Conservation (phyloP, 2,329 filamentous ascomycete species). For the Xylaria sp. region DNA sequence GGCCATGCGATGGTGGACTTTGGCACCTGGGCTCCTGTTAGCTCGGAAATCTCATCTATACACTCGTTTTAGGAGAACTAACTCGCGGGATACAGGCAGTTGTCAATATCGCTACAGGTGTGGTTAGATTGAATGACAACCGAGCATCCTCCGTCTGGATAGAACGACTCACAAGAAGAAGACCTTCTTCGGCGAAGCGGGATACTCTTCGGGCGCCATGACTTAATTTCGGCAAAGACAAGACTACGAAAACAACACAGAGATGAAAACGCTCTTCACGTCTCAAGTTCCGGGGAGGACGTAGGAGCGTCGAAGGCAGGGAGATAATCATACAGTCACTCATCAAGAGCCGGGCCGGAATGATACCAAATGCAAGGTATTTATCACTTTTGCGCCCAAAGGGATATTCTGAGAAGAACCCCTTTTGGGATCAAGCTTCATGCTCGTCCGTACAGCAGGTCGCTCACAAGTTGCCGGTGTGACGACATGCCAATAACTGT, state of each 20-base stretch:
- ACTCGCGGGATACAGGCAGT: slow-evolving; percentile 34
- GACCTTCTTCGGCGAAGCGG: slow-evolving; percentile 27
- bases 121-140: not conserved
- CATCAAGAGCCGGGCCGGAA: not conserved
- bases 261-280: not conserved
- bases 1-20: slow-evolving; percentile 31
- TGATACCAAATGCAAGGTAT: slow-evolving; percentile 11
- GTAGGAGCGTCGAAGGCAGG: not conserved
- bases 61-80: not conserved
- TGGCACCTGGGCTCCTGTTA: slow-evolving; percentile 19
- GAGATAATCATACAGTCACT: not conserved
- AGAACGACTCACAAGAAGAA: slow-evolving; percentile 30
- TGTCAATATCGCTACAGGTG: slow-evolving; percentile 29
- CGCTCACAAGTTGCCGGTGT: slow-evolving; percentile 9
- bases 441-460: slow-evolving; percentile 3
- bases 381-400: slow-evolving; percentile 15
- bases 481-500: slow-evolving; percentile 5
- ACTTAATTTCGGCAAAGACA: not conserved
- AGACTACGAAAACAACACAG: not conserved
- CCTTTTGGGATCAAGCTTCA: slow-evolving; percentile 3
- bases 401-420: not conserved
- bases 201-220: slow-evolving; percentile 29
- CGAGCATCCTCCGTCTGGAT: not conserved
- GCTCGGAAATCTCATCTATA: not conserved
- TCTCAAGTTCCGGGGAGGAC: not conserved